Evolutionary conservation across 1,139 yeast genomes (phyloP).

Genomic region (Blastobotrys indianensis): DNA sequence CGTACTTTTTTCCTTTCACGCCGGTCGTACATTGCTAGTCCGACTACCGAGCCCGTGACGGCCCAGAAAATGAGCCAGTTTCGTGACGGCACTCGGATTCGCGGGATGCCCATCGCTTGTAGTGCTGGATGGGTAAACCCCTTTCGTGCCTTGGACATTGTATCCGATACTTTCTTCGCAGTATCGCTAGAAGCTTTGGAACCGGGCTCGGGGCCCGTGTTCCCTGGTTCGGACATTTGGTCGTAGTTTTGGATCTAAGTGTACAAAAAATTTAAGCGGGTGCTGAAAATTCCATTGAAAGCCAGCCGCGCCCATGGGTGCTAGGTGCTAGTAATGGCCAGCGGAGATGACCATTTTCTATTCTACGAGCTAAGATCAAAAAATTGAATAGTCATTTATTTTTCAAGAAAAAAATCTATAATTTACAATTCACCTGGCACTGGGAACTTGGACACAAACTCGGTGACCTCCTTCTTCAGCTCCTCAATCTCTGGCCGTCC

Average conservation of each 20-base stretch:
- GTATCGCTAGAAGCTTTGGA: constrained; percentile 4
- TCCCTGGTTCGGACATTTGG: not conserved
- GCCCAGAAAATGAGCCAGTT: constrained; percentile 93
- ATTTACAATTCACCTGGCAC: constrained; percentile 47
- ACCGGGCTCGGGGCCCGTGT: not conserved
- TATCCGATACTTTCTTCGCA: not conserved
- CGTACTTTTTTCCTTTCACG: constrained; percentile 63
- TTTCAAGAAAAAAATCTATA: not conserved
- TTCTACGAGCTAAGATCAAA: too few relatives aligned
- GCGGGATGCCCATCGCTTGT: constrained; percentile 78
- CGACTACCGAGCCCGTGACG: constrained; percentile 56
- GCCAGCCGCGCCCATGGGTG: not conserved
- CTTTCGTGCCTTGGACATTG: constrained; percentile 25
- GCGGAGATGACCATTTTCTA: too few relatives aligned
- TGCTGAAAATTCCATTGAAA: not conserved
- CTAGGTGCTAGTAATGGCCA: too few relatives aligned
- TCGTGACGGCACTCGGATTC: constrained; percentile 73
- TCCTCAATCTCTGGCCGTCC: constrained; percentile 61
- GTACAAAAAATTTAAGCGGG: constrained; percentile 1
- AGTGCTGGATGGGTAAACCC: constrained; percentile 83
- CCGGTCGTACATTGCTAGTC: constrained; percentile 75
- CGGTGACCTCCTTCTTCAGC: constrained; percentile 72
- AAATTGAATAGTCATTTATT: not conserved
- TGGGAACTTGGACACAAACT: constrained; percentile 94
- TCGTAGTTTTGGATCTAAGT: not conserved